Base-by-base conservation (phyloP, 1,284 basidiomycete genomes). In the Cryptococcus sp. region DNA sequence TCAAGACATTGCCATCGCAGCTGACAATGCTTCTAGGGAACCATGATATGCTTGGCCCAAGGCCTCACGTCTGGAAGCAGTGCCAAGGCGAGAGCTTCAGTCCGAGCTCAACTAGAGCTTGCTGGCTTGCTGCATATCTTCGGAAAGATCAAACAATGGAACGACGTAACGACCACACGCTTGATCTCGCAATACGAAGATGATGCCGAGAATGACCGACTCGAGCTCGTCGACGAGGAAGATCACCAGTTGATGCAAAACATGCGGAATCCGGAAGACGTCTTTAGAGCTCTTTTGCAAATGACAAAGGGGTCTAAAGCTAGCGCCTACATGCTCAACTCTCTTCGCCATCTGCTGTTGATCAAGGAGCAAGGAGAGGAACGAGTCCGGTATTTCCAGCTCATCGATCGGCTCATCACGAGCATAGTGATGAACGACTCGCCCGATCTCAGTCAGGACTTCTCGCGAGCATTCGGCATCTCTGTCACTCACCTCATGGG, bases 361-460 rank as follows among this genome's bases (percentile, higher is more conserved):
- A 91, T 99, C 65, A 86, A 88, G 60, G 89, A 91, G 66, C 92
- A 97, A 60, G 91, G 89, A 3, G 87, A 89, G 38, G 84, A 88
- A 38, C 84, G 91, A 73, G 85, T 86, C 38, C 89, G 93, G 68
- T 91, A 94, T 78, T 97, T 91, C 78, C 92, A 93, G 78, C 85
- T 99, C 50, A 85, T 99, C 69, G 93, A 98, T 75, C 88, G 90
- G n/a, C 82, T 98, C 50, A 86, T 99, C 49, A 88, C 91, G 38
- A 90, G 94, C 68, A 87, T 99, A 47, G 93, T 98, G 23, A 85
- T 97, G 80, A 93, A 96, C 78, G 79, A 81, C 53, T 91, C 93
- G 77, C 84, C 93, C 51, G 81, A 82, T 39, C 76, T 82, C 44
- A 80, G 82, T 51, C 85, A 84, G 31, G 90, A 91, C 38, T 90